Conservation (phyloP, 2,329 filamentous ascomycete species). For the Claviceps purpurea region DNA sequence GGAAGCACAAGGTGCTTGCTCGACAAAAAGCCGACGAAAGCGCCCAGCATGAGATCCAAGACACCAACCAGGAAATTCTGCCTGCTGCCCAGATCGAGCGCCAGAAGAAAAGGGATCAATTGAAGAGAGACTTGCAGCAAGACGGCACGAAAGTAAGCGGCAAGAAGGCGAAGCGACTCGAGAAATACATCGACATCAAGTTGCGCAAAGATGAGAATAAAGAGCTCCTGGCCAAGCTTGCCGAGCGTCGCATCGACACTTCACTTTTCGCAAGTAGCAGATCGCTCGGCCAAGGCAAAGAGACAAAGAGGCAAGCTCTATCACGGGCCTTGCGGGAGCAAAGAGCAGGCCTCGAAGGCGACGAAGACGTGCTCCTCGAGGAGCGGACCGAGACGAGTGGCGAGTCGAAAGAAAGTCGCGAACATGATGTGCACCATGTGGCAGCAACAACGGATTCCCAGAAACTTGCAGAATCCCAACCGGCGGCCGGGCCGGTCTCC, state of each 20-base stretch:
- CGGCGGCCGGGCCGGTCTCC: not conserved
- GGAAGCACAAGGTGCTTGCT: constrained; percentile 57
- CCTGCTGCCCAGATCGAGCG: constrained; percentile 32
- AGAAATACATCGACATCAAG: constrained; percentile 74
- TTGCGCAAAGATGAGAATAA: constrained; percentile 87
- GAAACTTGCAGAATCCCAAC: not conserved
- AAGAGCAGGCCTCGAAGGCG: constrained; percentile 47
- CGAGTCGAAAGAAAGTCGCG: constrained; percentile 13
- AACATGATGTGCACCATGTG: constrained; percentile 9
- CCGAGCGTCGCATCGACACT: constrained; percentile 67
- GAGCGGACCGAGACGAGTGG: constrained; percentile 19
- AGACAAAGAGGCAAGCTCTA: constrained; percentile 58
- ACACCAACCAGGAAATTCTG: constrained; percentile 23
- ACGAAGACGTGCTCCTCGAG: constrained; percentile 40
- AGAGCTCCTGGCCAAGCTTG: constrained; percentile 70
- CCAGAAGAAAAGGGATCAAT: constrained; percentile 39
- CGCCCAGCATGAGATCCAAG: constrained; percentile 24
- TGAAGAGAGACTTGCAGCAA: constrained; percentile 39
- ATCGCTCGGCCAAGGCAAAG: constrained; percentile 57
- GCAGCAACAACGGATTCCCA: not conserved
- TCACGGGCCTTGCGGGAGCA: constrained; percentile 50
- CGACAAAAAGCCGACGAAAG: constrained; percentile 40
- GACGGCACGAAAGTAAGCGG: constrained; percentile 43
- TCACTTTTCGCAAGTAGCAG: constrained; percentile 66
- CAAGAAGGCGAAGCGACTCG: constrained; percentile 53